These are phyloP conservation scores for Podospora anserina DNA, from an alignment of 495 filamentous ascomycete species.

Conservation along the genomic window DNA sequence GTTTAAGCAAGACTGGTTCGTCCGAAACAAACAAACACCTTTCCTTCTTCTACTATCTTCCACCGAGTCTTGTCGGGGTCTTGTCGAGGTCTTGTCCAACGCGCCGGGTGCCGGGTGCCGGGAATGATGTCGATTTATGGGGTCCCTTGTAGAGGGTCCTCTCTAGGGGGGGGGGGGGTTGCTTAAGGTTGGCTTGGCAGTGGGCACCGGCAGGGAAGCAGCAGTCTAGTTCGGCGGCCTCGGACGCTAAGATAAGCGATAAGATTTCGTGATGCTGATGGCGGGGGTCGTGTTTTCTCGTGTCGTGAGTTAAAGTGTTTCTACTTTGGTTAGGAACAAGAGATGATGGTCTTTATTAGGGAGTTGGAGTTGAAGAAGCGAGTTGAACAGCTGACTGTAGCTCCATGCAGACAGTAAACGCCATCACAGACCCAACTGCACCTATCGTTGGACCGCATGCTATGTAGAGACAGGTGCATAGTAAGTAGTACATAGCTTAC, in stretches of 20 bases:
- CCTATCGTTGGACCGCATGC: not conserved
- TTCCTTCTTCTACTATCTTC: not conserved
- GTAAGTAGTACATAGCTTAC: not conserved
- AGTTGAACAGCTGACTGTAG: not conserved
- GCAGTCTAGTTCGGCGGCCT: not conserved
- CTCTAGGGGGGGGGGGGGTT: not conserved
- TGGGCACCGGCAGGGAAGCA: not conserved
- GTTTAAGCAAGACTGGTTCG: not conserved
- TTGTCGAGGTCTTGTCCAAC: not conserved
- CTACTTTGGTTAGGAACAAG: not conserved
- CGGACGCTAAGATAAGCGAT: not conserved
- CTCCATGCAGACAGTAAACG: not conserved
- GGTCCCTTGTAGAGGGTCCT: not conserved
- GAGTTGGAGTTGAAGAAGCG: too few relatives aligned
- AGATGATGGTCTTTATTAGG: not conserved
- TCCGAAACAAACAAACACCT: not conserved
- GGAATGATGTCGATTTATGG: not conserved
- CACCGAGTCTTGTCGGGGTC: not conserved
- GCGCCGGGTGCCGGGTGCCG: too few relatives aligned
- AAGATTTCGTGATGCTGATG: not conserved
- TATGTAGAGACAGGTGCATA: not conserved
- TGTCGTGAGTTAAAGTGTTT: not conserved
- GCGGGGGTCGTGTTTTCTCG: not conserved
- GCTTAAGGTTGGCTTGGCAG: not conserved
- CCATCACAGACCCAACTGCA: not conserved